phyloP scores from a whole-genome alignment of 2,329 filamentous ascomycete species.

The Phoma sp. region DNA sequence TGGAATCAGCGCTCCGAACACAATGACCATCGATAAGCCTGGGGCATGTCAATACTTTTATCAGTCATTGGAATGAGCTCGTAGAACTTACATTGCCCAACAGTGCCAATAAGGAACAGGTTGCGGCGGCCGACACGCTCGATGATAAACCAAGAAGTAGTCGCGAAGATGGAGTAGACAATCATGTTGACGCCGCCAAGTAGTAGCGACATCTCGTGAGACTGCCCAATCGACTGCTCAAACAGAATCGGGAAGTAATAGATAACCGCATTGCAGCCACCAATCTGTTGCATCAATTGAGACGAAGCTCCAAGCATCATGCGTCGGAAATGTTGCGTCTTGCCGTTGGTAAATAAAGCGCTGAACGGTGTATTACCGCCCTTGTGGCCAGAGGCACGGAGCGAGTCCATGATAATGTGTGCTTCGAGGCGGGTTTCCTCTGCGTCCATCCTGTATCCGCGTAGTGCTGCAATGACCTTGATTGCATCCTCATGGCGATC shows the following conservation, averaged over 20 bases:
- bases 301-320: conserved; percentile 67
- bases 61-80: no score
- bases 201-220: conserved; percentile 52
- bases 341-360: conserved; percentile 66
- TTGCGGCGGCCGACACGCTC: conserved; percentile 64
- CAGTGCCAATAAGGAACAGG: conserved; percentile 52
- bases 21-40: conserved; percentile 60
- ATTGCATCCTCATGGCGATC: conserved; percentile 68
- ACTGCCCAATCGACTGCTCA: conserved; percentile 59
- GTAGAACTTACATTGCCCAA: conserved; percentile 52
- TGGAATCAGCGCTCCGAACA: conserved; percentile 49
- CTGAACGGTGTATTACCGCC: conserved; percentile 55
- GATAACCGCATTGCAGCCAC: conserved; percentile 52
- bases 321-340: conserved; percentile 70
- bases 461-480: conserved; percentile 60
- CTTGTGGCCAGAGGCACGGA: conserved; percentile 51
- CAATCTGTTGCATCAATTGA: conserved; percentile 42
- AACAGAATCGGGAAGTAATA: conserved; percentile 55
- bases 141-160: conserved; percentile 69
- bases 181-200: conserved; percentile 62
- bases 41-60: neutral
- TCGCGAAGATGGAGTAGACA: conserved; percentile 64
- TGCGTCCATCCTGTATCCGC: conserved; percentile 58
- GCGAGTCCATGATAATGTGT: conserved; percentile 71
- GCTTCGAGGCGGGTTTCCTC: conserved; percentile 66